These are phyloP conservation scores for Haplosporangium sp. DNA, from an alignment of 371 early-diverging fungal genomes.

Conservation along the genomic window DNA sequence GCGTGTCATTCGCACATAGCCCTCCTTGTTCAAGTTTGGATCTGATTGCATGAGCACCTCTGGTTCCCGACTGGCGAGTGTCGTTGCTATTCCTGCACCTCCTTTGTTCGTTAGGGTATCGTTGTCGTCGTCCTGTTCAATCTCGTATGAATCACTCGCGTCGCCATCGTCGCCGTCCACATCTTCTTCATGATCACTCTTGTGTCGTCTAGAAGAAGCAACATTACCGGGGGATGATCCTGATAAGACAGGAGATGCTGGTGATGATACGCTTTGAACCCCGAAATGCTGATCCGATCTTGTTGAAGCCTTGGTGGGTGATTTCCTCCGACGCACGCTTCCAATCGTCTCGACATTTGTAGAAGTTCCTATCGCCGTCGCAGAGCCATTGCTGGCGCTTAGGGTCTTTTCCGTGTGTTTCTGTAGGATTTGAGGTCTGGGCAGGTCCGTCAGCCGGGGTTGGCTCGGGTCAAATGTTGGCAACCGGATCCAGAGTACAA, in stretches of 20 bases:
- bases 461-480: slow-evolving; percentile 29
- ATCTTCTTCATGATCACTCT: background rate
- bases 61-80: slow-evolving; percentile 15
- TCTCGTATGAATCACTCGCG: background rate
- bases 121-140: slow-evolving; percentile 4
- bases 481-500: slow-evolving; percentile 38
- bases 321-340: slow-evolving; percentile 9
- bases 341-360: slow-evolving; percentile 3
- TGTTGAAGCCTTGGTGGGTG: slow-evolving; percentile 4
- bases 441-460: slow-evolving; percentile 43
- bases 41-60: slow-evolving; percentile 48
- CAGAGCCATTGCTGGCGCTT: background rate
- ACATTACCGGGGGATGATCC: background rate
- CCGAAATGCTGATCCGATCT: slow-evolving; percentile 17
- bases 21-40: slow-evolving; percentile 48
- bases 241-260: slow-evolving; percentile 5
- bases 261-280: background rate
- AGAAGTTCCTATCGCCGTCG: background rate
- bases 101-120: background rate
- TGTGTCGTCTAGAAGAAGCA: slow-evolving; percentile 7
- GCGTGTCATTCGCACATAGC: slow-evolving; percentile 48
- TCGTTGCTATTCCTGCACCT: slow-evolving; percentile 7
- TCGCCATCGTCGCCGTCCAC: slow-evolving; percentile 1
- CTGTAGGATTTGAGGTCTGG: slow-evolving; percentile 15
- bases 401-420: slow-evolving; percentile 10